Evolutionary conservation across 805 yeast species (phyloP), one percentile per base, ranked within the genome.

Genomic region (Starmerella roubikii): DNA sequence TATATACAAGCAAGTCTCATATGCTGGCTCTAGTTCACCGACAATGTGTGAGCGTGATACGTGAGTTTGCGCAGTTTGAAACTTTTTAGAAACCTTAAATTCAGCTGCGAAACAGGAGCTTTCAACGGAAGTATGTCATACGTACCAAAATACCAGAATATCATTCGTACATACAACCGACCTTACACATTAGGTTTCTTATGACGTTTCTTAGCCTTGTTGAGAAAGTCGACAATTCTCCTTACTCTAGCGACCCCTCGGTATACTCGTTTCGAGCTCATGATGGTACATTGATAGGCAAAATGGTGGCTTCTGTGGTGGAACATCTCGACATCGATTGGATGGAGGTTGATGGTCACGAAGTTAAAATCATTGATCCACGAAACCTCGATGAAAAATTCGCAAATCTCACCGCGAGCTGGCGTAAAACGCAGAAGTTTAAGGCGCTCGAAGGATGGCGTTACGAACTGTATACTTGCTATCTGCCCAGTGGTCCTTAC

Each of bases 391-490:
- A 20, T 27, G 37, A 16, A 24, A 32, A 43, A 42, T 41, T 44
- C 25, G 45, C 42, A 23, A 26, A 33, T 12, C 37, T 59, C 11
- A 42, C 51, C 18, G 36, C 40, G 9, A 25, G 41, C 4, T 53
- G 60, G 56, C 42, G 54, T 2, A 34, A 27, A 1, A n/a, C 27
- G 2, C 36, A 42, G 6, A 38, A 32, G 4, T 60, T 59, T 34
- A 39, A 39, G 3, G 55, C 48, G 12, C 49, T 59, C 7, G 40
- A 49, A 30, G 68, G 66, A 20, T 91, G 98, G 98, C 69, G 98
- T 55, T 59, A 79, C 55, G 98, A 91, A 58, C 65, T 72, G 27
- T 91, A 84, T 57, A 67, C 77, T 0, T 73, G 86, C 4, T 83
- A 77, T 58, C 67, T 69, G 39, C 74, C 77, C 0, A 43, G 62